Percentiles rank a stretch among this genome's conserved stretches.
Evolutionary conservation across 2,329 filamentous ascomycete genomes (phyloP).

Genomic region (Monilinia laxa): DNA sequence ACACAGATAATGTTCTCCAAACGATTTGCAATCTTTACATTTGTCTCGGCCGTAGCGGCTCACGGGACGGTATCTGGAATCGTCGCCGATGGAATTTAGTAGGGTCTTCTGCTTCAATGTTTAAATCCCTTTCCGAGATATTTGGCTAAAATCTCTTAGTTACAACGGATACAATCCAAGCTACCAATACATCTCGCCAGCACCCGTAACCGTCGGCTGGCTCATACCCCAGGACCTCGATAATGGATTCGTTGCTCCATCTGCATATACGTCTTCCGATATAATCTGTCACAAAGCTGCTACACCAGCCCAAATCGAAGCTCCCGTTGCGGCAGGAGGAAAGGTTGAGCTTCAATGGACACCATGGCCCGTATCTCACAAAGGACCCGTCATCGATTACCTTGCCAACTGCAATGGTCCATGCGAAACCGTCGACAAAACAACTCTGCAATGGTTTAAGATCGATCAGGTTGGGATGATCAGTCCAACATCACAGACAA

Average conservation of each 20-base stretch:
- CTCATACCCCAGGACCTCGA: constrained; percentile 48
- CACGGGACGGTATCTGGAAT: constrained; percentile 37
- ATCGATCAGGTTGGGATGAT: constrained; percentile 44
- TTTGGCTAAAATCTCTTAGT: constrained; percentile 24
- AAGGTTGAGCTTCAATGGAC: constrained; percentile 61
- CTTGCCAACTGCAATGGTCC: constrained; percentile 42
- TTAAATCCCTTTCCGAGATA: constrained; percentile 7
- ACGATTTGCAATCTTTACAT: constrained; percentile 26
- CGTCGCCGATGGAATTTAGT: constrained; percentile 38
- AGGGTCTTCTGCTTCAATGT: constrained; percentile 16
- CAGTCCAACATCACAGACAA: constrained; percentile 32
- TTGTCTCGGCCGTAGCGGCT: constrained; percentile 32
- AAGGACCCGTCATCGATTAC: constrained; percentile 42
- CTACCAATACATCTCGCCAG: constrained; percentile 39
- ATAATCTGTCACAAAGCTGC: constrained; percentile 64
- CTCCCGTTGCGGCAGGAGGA: constrained; percentile 60
- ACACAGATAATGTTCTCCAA: constrained; percentile 28
- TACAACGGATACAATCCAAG: constrained; percentile 42
- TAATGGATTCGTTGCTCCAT: constrained; percentile 52
- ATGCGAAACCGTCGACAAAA: constrained; percentile 46
- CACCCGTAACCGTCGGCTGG: constrained; percentile 54
- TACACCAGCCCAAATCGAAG: constrained; percentile 50
- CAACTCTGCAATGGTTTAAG: constrained; percentile 46
- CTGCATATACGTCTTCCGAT: constrained; percentile 48
- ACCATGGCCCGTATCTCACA: constrained; percentile 62